Base-by-base conservation (phyloP, 495 filamentous ascomycete species). In the Friedmanniomyces endolithicus region DNA sequence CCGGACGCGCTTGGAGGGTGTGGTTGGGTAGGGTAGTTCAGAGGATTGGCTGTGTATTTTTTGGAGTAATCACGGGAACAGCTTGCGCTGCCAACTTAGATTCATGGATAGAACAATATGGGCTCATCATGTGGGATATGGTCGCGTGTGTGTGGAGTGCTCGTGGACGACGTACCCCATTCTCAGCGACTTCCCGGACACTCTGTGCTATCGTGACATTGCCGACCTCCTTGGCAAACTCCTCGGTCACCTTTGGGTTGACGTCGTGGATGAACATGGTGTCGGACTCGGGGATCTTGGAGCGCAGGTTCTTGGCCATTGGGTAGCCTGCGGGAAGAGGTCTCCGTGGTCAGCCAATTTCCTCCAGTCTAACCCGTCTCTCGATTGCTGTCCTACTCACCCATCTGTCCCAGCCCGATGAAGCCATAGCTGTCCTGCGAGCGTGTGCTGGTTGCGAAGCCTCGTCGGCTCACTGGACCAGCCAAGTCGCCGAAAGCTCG, bases 301-400 rank as follows among this genome's bases (percentile, higher is more conserved):
- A 54, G 37, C 72, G 69, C 0, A 78, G 69, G 56, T 76, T 78
- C 60, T 67, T 71, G 0, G 75, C 75, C 75, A 78, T 78, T 17
- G 73, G 71, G 57, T 69, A 76, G 29, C 74, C 74, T 75, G 33
- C 25, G 11, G n/a, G n/a, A 22, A 1, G 37, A 16, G 16, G 37
- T 41, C 17, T 4, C 12, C 17, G 2, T 41, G 12, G 37, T 39
- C 20, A 55, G 48, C 58, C 45, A 31, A 6, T 29, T n/a, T 9
- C n/a, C n/a, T n/a, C n/a, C n/a, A n/a, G n/a, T n/a, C n/a, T n/a
- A n/a, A n/a, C n/a, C n/a, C n/a, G n/a, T n/a, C n/a, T n/a, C n/a
- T n/a, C n/a, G n/a, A 34, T 29, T 51, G 16, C 16, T 41, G 57
- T 31, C 46, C 20, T 17, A 59, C 62, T 53, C 51, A 70, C 70